Conservation (phyloP, 495 filamentous ascomycete species). For the Clohesyomyces aquaticus region DNA sequence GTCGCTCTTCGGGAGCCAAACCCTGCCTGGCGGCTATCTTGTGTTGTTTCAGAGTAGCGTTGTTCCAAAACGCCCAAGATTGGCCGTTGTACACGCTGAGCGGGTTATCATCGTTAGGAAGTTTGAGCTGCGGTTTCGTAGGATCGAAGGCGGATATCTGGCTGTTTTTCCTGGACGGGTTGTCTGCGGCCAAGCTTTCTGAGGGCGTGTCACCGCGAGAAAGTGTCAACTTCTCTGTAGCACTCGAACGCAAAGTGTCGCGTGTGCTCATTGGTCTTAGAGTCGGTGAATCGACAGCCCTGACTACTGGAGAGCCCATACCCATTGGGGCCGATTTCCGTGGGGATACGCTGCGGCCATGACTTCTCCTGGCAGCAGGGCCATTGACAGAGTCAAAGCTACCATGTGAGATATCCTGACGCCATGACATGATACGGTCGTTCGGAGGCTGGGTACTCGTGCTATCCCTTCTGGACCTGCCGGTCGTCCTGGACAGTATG, state of each 20-base stretch:
- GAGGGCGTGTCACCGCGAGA: constrained; percentile 16
- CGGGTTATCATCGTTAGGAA: constrained; percentile 12
- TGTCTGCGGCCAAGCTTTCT: constrained; percentile 9
- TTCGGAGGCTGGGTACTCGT: constrained; percentile 60
- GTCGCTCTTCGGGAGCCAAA: constrained; percentile 17
- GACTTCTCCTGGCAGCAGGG: constrained; percentile 30
- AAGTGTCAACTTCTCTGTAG: constrained; percentile 20
- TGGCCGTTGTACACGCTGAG: constrained; percentile 32
- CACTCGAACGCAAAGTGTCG: constrained; percentile 19
- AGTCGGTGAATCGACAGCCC: constrained; percentile 22
- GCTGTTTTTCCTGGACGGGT: background rate
- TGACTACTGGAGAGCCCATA: constrained; percentile 12
- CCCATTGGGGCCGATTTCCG: constrained; percentile 53
- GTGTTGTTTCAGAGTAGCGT: constrained; percentile 12
- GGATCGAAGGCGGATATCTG: constrained; percentile 5
- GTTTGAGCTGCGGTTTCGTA: background rate
- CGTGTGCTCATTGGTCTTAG: constrained; percentile 40
- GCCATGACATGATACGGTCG: constrained; percentile 91
- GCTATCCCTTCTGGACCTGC: constrained; percentile 61
- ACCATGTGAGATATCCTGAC: constrained; percentile 70
- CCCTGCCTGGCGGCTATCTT: background rate
- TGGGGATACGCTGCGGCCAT: constrained; percentile 61
- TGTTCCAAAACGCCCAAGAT: constrained; percentile 39
- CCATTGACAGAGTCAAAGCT: constrained; percentile 56
- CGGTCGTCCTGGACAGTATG: constrained; percentile 60